These are phyloP conservation scores for Mentha longifolia DNA, from an alignment of 257 asterid genomes.

Conservation along the genomic window DNA sequence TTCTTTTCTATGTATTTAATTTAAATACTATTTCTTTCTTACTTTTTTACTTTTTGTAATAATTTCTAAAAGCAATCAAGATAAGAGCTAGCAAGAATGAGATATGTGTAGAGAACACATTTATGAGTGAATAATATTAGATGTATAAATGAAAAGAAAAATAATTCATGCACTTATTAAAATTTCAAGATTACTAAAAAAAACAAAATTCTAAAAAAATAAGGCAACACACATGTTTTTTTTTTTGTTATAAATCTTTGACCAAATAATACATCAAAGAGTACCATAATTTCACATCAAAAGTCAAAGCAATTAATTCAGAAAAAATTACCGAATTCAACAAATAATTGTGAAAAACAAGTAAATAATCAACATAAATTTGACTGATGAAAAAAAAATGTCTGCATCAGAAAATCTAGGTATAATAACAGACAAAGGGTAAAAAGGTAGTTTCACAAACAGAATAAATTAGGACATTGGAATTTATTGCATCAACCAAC, in stretches of 20 bases:
- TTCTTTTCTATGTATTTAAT: background rate
- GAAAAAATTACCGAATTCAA: background rate
- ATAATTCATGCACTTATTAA: background rate
- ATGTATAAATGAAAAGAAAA: background rate
- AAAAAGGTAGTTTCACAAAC: background rate
- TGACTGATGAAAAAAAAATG: conserved; percentile 1
- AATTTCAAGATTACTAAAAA: background rate
- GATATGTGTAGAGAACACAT: background rate
- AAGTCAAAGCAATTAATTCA: background rate
- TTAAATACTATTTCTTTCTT: background rate
- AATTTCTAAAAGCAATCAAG: no score
- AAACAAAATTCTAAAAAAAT: no score
- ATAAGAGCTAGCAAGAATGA: background rate
- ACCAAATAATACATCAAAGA: background rate
- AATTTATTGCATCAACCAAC: conserved; percentile 44
- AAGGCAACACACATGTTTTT: background rate
- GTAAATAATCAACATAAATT: background rate
- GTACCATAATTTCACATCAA: background rate
- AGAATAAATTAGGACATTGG: background rate
- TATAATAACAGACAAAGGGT: conserved; percentile 26
- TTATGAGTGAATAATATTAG: background rate
- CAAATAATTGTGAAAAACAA: background rate
- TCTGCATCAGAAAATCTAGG: conserved; percentile 33
- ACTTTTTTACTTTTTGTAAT: background rate
- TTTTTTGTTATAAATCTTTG: background rate